A percentile compares a stretch with the other conserved stretches of the same genome.
phyloP scores from a whole-genome alignment of 352 stramenopile species.

The Globisporangium recalcitrans region DNA sequence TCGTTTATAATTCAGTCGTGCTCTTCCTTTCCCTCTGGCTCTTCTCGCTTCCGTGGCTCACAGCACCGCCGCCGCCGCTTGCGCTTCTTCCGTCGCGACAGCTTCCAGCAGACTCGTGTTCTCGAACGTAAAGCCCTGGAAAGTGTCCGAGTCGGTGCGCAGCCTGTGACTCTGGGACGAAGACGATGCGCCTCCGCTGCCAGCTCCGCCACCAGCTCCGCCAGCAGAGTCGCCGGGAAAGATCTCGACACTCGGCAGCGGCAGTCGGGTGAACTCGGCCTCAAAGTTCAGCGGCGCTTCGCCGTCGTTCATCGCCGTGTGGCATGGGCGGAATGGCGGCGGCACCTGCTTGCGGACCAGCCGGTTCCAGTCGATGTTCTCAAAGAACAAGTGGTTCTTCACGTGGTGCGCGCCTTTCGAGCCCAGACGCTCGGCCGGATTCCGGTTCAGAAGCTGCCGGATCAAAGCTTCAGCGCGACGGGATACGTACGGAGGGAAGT shows the following conservation, averaged over 20 bases:
- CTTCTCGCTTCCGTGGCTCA: background rate
- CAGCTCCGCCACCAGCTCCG: conserved; percentile 11
- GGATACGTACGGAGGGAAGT: conserved; percentile 84
- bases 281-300: conserved; percentile 84
- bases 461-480: conserved; percentile 70
- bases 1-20: background rate
- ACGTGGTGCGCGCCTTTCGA: conserved; percentile 63
- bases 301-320: conserved; percentile 60
- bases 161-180: conserved; percentile 19
- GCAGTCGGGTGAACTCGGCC: conserved; percentile 79
- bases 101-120: conserved; percentile 63
- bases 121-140: conserved; percentile 80
- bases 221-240: background rate
- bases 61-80: background rate
- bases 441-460: conserved; percentile 73
- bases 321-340: conserved; percentile 73
- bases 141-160: conserved; percentile 62
- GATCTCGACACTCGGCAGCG: conserved; percentile 63
- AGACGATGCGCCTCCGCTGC: conserved; percentile 4
- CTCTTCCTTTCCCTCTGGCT: background rate
- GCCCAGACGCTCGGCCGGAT: conserved; percentile 61
- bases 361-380: conserved; percentile 65
- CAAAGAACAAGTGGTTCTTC: conserved; percentile 77
- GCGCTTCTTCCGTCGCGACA: conserved; percentile 18
- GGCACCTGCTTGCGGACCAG: conserved; percentile 53